Conservation (phyloP, 306 rosid genomes). For the Citrullus mucosospermus region DNA sequence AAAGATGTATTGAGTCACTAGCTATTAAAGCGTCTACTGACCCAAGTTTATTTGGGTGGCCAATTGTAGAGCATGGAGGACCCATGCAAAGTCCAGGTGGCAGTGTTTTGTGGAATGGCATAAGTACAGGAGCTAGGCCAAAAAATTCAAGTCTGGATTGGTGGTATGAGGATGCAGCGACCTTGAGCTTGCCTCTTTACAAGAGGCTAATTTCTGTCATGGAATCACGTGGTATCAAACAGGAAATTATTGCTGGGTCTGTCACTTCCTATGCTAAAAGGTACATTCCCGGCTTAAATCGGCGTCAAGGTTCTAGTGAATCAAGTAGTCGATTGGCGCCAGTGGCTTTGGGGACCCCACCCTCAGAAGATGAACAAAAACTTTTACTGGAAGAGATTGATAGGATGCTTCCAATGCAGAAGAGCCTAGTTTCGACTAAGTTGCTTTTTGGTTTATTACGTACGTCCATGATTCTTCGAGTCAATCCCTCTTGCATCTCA, state of each 20-base stretch:
- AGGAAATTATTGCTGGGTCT: conserved; percentile 75
- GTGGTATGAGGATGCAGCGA: conserved; percentile 85
- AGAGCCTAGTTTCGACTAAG: conserved; percentile 63
- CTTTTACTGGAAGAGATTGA: conserved; percentile 69
- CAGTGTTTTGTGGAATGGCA: conserved; percentile 97
- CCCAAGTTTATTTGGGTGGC: conserved; percentile 96
- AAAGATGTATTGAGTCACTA: conserved; percentile 82
- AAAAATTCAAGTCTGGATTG: conserved; percentile 73
- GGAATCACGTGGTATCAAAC: conserved; percentile 85
- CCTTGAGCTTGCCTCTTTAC: conserved; percentile 68
- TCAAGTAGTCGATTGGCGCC: conserved; percentile 39
- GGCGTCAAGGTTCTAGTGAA: conserved; percentile 63
- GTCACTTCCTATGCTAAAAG: conserved; percentile 67
- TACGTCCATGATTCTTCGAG: conserved; percentile 85
- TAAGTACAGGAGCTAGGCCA: conserved; percentile 94
- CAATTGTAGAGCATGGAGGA: conserved; percentile 81
- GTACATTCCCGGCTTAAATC: conserved; percentile 71
- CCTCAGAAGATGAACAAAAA: conserved; percentile 78
- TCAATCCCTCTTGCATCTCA: conserved; percentile 49
- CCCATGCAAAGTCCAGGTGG: conserved; percentile 99
- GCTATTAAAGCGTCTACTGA: conserved; percentile 80
- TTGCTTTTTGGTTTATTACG: conserved; percentile 78
- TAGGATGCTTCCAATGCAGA: conserved; percentile 63
- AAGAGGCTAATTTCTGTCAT: conserved; percentile 64
- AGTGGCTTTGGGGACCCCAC: conserved; percentile 46